These are phyloP conservation scores for Thielaviopsis ethacetica DNA, from an alignment of 2,329 filamentous ascomycete genomes.

Conservation along the genomic window DNA sequence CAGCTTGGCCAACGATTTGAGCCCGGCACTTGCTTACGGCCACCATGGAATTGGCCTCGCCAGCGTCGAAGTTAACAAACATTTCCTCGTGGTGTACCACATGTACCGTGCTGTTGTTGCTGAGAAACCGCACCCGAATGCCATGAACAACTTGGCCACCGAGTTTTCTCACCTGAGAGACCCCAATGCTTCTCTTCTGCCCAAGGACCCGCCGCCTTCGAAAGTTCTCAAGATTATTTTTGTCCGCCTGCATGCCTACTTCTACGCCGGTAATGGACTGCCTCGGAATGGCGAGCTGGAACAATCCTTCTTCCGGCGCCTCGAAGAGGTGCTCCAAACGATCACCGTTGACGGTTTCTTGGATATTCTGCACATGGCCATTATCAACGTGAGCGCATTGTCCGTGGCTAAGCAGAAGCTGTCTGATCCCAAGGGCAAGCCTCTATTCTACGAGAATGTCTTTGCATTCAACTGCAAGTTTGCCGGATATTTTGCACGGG, in stretches of 20 bases:
- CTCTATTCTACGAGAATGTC: constrained; percentile 7
- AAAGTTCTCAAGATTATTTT: constrained; percentile 66
- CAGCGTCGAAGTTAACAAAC: constrained; percentile 58
- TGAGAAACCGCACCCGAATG: constrained; percentile 56
- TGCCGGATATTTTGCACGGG: constrained; percentile 7
- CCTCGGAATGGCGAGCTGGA: constrained; percentile 66
- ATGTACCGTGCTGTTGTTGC: constrained; percentile 71
- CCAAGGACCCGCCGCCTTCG: constrained; percentile 23
- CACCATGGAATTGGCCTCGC: constrained; percentile 88
- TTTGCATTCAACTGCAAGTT: constrained; percentile 7
- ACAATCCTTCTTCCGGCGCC: constrained; percentile 64
- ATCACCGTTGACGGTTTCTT: not conserved
- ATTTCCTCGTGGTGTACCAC: constrained; percentile 76
- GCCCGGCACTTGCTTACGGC: constrained; percentile 62
- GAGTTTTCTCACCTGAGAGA: constrained; percentile 45
- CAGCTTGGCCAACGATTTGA: constrained; percentile 59
- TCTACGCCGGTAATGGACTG: constrained; percentile 62
- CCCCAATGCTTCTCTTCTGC: constrained; percentile 19
- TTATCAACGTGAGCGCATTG: constrained; percentile 78
- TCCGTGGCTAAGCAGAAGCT: constrained; percentile 43
- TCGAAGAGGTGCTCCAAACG: constrained; percentile 27
- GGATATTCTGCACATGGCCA: constrained; percentile 34
- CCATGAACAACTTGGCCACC: constrained; percentile 58
- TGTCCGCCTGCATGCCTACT: constrained; percentile 68
- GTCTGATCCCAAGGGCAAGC: constrained; percentile 25